A percentile compares a stretch with the other conserved stretches of the same genome.
Evolutionary conservation across 768 basidiomycete species (phyloP).

Genomic region (Boletus huronensis): DNA sequence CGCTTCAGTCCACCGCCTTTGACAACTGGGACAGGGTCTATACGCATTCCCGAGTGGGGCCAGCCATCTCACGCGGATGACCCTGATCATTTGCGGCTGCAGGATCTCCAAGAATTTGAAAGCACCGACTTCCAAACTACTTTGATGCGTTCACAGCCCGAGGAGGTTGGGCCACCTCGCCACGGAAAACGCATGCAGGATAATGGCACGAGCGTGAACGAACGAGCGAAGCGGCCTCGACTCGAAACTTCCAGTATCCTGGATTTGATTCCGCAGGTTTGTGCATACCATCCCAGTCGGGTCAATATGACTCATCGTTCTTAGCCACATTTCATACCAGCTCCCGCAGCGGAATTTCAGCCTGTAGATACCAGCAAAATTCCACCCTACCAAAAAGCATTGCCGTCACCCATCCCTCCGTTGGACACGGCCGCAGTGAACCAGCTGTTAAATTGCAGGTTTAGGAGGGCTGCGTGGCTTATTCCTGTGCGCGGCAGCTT

Average conservation of each 20-base stretch:
- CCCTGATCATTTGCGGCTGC: constrained; percentile 36
- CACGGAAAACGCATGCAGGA: constrained; percentile 11
- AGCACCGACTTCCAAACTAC: constrained; percentile 30
- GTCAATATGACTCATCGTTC: constrained; percentile 11
- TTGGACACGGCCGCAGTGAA: constrained; percentile 32
- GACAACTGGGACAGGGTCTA: neutral
- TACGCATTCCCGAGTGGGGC: constrained; percentile 39
- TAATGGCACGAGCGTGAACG: constrained; percentile 1
- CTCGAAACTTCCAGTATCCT: constrained; percentile 36
- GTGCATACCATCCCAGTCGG: constrained; percentile 11
- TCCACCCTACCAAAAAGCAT: constrained; percentile 34
- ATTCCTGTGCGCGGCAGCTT: constrained; percentile 53
- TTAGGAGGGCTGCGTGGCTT: constrained; percentile 51
- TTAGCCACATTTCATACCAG: constrained; percentile 25
- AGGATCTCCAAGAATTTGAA: constrained; percentile 44
- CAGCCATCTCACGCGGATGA: constrained; percentile 24
- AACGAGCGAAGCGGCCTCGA: constrained; percentile 32
- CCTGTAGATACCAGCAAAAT: constrained; percentile 21
- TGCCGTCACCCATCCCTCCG: constrained; percentile 37
- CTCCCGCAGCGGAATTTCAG: constrained; percentile 12
- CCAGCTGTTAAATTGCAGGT: constrained; percentile 27
- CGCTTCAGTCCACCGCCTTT: constrained; percentile 15
- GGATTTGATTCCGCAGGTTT: constrained; percentile 45
- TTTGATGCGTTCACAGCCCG: neutral
- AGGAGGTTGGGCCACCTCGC: neutral